Percentiles rank a stretch among this genome's conserved stretches.
Evolutionary conservation across 495 filamentous ascomycete genomes (phyloP).

Genomic region (Pseudotulostoma volvatum): DNA sequence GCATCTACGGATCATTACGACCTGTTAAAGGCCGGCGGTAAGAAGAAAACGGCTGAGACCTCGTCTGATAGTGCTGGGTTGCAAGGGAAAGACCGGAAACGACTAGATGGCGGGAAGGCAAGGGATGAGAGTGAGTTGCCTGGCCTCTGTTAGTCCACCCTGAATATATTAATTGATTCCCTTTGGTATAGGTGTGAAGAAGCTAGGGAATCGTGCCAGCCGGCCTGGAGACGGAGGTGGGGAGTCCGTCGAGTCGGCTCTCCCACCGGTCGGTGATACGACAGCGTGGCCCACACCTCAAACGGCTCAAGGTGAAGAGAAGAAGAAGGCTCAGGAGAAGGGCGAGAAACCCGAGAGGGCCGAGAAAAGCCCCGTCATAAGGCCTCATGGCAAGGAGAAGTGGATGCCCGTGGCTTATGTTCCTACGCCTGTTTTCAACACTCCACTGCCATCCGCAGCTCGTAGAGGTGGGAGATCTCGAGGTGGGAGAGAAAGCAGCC

Average conservation of each 20-base stretch:
- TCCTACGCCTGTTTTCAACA: slow-evolving; percentile 68
- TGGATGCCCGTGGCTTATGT: slow-evolving; percentile 60
- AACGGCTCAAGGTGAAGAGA: slow-evolving; percentile 54
- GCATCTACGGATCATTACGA: slow-evolving; percentile 22
- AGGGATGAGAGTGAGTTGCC: slow-evolving; percentile 26
- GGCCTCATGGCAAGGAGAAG: slow-evolving; percentile 48
- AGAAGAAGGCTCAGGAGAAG: slow-evolving; percentile 50
- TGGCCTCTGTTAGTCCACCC: background rate
- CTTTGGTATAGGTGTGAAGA: slow-evolving; percentile 5
- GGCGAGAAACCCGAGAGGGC: slow-evolving; percentile 52
- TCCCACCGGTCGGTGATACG: slow-evolving; percentile 51
- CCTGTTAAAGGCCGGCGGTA: slow-evolving; percentile 31
- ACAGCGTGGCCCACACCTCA: slow-evolving; percentile 84
- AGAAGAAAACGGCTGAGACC: slow-evolving; percentile 18
- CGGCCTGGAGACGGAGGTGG: slow-evolving; percentile 34
- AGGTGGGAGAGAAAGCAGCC: slow-evolving; percentile 37
- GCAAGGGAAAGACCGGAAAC: slow-evolving; percentile 24
- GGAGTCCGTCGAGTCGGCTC: slow-evolving; percentile 17
- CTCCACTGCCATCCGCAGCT: slow-evolving; percentile 49
- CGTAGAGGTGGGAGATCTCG: slow-evolving; percentile 43
- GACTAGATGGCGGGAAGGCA: slow-evolving; percentile 22
- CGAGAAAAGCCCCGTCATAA: slow-evolving; percentile 36
- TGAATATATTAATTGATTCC: background rate
- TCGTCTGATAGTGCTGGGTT: slow-evolving; percentile 7
- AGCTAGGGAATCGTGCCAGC: slow-evolving; percentile 17